phyloP scores from a whole-genome alignment of 306 rosid genomes.

The Heteromeles arbutifolia region DNA sequence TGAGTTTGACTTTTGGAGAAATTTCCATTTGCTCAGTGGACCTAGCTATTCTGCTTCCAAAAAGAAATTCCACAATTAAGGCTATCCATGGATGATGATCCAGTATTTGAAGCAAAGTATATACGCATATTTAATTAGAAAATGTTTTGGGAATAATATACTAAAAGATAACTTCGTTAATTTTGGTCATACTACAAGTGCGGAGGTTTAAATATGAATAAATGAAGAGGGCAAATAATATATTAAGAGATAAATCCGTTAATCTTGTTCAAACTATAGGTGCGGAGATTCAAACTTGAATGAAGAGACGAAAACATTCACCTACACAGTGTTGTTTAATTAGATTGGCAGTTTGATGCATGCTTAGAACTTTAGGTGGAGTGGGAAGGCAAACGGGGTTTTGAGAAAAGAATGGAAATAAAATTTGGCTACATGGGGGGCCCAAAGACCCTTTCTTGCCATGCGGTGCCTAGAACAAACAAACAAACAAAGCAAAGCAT shows the following conservation, averaged over 20 bases:
- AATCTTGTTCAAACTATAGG: too few species aligned
- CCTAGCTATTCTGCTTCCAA: constrained; percentile 21
- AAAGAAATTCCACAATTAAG: constrained; percentile 15
- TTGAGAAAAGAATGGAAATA: constrained; percentile 20
- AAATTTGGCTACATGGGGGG: constrained; percentile 36
- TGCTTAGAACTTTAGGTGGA: not conserved
- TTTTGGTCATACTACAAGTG: not conserved
- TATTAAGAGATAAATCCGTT: rapidly evolving
- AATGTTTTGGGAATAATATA: too few species aligned
- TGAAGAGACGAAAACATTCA: not conserved
- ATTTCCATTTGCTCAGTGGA: constrained; percentile 23
- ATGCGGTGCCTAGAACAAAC: constrained; percentile 35
- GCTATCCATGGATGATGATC: constrained; percentile 8
- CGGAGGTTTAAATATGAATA: too few species aligned
- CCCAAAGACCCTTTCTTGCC: constrained; percentile 33
- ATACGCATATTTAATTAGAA: not conserved
- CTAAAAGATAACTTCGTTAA: too few species aligned
- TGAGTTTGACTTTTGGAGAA: constrained; percentile 43
- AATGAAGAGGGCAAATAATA: too few species aligned
- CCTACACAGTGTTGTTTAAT: too few species aligned
- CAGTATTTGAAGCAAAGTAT: constrained; percentile 37
- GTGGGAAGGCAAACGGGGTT: constrained; percentile 20
- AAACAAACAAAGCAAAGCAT: constrained; percentile 45
- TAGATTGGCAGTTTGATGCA: not conserved
- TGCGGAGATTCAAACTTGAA: not conserved